Percentiles rank a stretch among this genome's conserved stretches.
These are phyloP conservation scores for Neurospora sp. DNA, from an alignment of 495 filamentous ascomycete genomes.

Conservation along the genomic window DNA sequence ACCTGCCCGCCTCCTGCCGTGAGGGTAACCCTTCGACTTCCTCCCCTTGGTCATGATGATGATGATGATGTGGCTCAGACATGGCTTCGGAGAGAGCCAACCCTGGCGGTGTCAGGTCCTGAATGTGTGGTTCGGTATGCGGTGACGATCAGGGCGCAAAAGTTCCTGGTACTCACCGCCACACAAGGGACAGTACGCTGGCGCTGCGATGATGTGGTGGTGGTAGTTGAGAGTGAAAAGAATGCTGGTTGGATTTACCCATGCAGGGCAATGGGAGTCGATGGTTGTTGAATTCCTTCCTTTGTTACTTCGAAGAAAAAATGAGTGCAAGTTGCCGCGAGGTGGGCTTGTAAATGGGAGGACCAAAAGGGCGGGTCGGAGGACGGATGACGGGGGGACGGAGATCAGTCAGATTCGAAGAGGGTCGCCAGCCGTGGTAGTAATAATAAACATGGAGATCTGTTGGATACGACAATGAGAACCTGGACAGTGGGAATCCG, in stretches of 20 bases:
- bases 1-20: slow-evolving; percentile 16
- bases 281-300: background rate
- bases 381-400: background rate
- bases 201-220: background rate
- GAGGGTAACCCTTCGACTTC: slow-evolving; percentile 15
- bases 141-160: background rate
- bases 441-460: background rate
- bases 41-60: background rate
- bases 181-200: background rate
- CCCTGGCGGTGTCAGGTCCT: background rate
- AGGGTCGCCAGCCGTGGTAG: background rate
- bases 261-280: background rate
- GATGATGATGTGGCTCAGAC: background rate
- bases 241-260: background rate
- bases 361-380: background rate
- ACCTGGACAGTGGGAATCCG: background rate
- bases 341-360: background rate
- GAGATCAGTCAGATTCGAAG: background rate
- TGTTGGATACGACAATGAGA: background rate
- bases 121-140: background rate
- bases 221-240: background rate
- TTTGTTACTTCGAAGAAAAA: background rate
- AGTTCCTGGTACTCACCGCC: background rate
- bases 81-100: background rate
- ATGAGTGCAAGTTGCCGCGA: background rate